A percentile compares a stretch with the other conserved stretches of the same genome.
Conservation (phyloP, 441 rosid genomes). For the Populus tomentosa region DNA sequence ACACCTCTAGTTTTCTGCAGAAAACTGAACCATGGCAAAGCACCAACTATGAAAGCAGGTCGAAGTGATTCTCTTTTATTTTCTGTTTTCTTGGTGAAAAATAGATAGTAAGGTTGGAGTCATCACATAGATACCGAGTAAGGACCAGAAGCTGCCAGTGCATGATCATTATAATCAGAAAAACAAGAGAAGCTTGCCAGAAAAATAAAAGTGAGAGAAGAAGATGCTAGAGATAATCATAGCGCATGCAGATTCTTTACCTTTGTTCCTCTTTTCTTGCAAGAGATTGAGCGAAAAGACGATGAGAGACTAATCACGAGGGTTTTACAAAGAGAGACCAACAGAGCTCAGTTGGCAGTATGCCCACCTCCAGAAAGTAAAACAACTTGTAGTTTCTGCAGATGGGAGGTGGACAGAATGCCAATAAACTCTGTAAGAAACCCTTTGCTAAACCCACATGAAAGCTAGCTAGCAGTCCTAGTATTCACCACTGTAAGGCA, state of each 20-base stretch:
- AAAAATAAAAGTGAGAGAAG: neutral
- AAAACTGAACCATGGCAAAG: neutral
- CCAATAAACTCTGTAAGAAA: slow-evolving; percentile 65
- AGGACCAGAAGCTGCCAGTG: neutral
- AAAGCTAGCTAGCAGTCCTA: slow-evolving; percentile 22
- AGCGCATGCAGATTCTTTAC: slow-evolving; percentile 17
- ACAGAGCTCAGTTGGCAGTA: slow-evolving; percentile 85
- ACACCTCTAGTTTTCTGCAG: neutral
- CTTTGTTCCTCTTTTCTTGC: slow-evolving; percentile 12
- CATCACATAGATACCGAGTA: neutral
- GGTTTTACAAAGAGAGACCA: slow-evolving; percentile 84
- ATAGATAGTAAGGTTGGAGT: neutral
- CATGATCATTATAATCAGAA: neutral
- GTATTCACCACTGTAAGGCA: slow-evolving; percentile 14
- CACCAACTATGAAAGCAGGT: neutral
- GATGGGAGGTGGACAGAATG: slow-evolving; percentile 99
- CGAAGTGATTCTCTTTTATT: neutral
- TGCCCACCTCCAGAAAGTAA: slow-evolving; percentile 74
- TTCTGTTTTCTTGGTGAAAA: too few relatives aligned
- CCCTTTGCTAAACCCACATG: slow-evolving; percentile 43
- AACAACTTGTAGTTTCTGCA: neutral
- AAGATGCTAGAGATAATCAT: neutral
- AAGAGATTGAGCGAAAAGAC: neutral
- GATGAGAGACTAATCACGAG: slow-evolving; percentile 39
- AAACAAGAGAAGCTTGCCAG: neutral